These are phyloP conservation scores for Verticillium tricorpus DNA, from an alignment of 2,329 filamentous ascomycete genomes.

Conservation along the genomic window DNA sequence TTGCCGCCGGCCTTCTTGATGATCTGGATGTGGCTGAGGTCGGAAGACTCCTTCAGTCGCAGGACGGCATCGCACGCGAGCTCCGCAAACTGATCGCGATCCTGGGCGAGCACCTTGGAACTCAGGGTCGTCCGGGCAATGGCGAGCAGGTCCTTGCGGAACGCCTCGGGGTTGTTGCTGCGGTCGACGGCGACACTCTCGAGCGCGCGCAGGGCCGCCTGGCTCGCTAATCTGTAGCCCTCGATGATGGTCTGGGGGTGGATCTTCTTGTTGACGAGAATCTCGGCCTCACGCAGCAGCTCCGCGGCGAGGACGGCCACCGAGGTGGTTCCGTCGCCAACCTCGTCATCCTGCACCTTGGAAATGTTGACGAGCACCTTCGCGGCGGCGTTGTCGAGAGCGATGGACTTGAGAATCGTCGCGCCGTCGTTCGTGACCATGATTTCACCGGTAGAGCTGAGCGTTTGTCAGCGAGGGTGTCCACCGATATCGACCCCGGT, in stretches of 20 bases:
- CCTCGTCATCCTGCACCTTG: constrained; percentile 98
- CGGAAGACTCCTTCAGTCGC: constrained; percentile 81
- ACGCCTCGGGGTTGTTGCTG: constrained; percentile 75
- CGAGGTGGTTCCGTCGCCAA: constrained; percentile 95
- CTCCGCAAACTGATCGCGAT: constrained; percentile 85
- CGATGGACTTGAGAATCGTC: constrained; percentile 97
- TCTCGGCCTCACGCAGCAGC: constrained; percentile 91
- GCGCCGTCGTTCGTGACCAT: constrained; percentile 99
- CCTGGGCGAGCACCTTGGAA: constrained; percentile 94
- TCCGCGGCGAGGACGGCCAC: constrained; percentile 97
- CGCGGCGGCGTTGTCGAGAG: constrained; percentile 94
- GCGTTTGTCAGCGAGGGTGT: neutral
- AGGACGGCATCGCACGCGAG: constrained; percentile 90
- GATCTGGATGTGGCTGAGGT: constrained; percentile 96
- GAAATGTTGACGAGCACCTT: constrained; percentile 99
- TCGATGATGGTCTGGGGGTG: constrained; percentile 99
- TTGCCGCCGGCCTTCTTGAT: constrained; percentile 99
- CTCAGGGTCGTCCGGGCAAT: constrained; percentile 95
- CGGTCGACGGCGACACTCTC: constrained; percentile 85
- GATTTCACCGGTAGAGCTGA: constrained; percentile 88
- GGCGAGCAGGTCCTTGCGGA: constrained; percentile 82
- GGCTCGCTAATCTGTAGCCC: constrained; percentile 94
- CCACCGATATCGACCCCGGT: constrained; percentile 2
- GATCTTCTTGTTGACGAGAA: constrained; percentile 96
- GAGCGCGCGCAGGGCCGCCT: constrained; percentile 78